Evolutionary conservation across 345 rosid species (phyloP), one percentile per base, ranked within the genome.

Genomic region (Tarenaya hassleriana): DNA sequence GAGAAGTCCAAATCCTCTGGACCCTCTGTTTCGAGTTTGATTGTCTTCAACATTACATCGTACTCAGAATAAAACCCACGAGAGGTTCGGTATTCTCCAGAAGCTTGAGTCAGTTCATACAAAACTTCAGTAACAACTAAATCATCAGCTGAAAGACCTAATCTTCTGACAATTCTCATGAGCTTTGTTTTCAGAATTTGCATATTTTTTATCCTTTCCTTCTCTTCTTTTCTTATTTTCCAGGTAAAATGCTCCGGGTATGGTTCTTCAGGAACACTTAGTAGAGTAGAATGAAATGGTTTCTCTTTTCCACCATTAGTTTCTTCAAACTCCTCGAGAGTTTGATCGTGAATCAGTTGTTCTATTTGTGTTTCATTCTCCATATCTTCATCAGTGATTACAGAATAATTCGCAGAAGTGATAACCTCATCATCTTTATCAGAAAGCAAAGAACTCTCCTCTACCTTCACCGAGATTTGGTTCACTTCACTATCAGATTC

Each of bases 181-280:
- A 81, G 77, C 61, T 81, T 79, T 54, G 61, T 75, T 56, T 73
- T 73, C 51, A 80, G 34, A 31, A 56, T 63, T 54, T 80, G 74
- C 1, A 75, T 58, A 69, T 72, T 75, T 66, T 70, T 70, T 20
- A 76, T 42, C 61, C 56, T 62, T 63, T 70, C 59, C 56, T 64
- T 82, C 32, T 80, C 85, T 66, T 69, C 79, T 10, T 59, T 64
- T 29, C 70, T 59, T 43, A 65, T 49, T 31, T 61, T 64, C 41
- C 48, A 52, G 59, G 68, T 20, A 16, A 56, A 49, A 16, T 40
- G 19, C 51, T 51, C 32, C 7, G 55, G 13, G 27, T 49, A 32
- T 45, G 32, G 4, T 7, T 20, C 44, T 58, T 66, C 45, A 20
- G 33, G 12, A 29, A 19, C 24, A 14, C 51, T 40, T 5, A 50